Percentiles rank a stretch among this genome's conserved stretches.
These are phyloP conservation scores for Megacollybia marginata DNA, from an alignment of 768 basidiomycete genomes.

Conservation along the genomic window DNA sequence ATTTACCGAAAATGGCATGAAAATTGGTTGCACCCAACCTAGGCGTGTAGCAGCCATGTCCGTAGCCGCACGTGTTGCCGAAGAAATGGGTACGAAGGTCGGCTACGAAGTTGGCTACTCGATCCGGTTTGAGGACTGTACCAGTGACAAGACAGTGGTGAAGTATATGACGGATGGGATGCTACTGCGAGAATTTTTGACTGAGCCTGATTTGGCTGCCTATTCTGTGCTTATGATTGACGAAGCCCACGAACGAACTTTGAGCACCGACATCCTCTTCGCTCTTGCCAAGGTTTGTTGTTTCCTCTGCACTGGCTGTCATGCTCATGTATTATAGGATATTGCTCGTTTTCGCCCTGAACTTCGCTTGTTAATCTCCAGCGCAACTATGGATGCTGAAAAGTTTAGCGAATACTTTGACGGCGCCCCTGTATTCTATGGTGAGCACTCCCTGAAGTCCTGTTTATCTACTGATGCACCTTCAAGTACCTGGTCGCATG, in stretches of 20 bases:
- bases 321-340: constrained; percentile 49
- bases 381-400: constrained; percentile 95
- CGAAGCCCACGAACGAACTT: constrained; percentile 95
- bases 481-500: constrained; percentile 86
- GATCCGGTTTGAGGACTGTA: constrained; percentile 99
- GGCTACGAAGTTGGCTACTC: constrained; percentile 99
- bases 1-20: constrained; percentile 80
- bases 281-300: constrained; percentile 92
- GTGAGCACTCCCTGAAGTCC: constrained; percentile 32
- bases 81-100: constrained; percentile 96
- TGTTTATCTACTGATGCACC: constrained; percentile 6
- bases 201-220: constrained; percentile 92
- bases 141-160: constrained; percentile 96
- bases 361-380: constrained; percentile 86
- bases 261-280: constrained; percentile 98
- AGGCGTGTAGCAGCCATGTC: constrained; percentile 99
- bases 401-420: constrained; percentile 99
- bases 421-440: constrained; percentile 89
- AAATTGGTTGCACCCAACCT: constrained; percentile 95
- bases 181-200: constrained; percentile 93
- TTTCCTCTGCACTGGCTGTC: constrained; percentile 9
- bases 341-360: constrained; percentile 96
- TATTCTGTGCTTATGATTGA: constrained; percentile 96
- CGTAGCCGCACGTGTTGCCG: constrained; percentile 97
- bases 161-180: constrained; percentile 99